These are phyloP conservation scores for Populus simonii DNA, from an alignment of 345 rosid genomes.

Conservation along the genomic window DNA sequence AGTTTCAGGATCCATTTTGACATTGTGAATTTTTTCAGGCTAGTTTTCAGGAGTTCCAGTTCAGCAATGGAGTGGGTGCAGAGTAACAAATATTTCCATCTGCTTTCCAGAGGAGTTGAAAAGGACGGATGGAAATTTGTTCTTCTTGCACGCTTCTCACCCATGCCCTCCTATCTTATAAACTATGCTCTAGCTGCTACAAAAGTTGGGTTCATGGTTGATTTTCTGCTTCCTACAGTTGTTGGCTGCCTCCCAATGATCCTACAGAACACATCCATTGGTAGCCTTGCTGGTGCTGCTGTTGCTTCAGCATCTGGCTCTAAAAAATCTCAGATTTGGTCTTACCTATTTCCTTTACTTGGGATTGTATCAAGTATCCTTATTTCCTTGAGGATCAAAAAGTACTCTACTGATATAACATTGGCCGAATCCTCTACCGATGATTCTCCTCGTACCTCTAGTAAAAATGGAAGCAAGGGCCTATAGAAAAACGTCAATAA, in stretches of 20 bases:
- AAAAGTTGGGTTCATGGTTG: conserved; percentile 63
- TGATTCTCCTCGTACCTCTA: conserved; percentile 19
- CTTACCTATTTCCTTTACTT: conserved; percentile 66
- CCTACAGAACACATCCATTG: conserved; percentile 88
- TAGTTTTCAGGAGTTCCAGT: conserved; percentile 64
- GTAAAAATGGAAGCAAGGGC: conserved; percentile 10
- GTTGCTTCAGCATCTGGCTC: conserved; percentile 68
- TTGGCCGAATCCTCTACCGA: conserved; percentile 30
- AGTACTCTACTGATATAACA: conserved; percentile 55
- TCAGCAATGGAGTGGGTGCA: conserved; percentile 68
- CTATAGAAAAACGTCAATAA: conserved; percentile 21
- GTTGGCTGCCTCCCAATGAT: conserved; percentile 90
- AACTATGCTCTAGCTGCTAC: conserved; percentile 94
- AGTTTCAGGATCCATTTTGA: conserved; percentile 6
- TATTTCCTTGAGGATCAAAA: conserved; percentile 69
- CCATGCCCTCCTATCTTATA: conserved; percentile 79
- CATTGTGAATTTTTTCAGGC: conserved; percentile 40
- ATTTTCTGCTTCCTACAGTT: conserved; percentile 81
- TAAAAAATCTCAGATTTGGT: conserved; percentile 56
- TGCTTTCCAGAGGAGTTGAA: conserved; percentile 81
- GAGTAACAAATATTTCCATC: conserved; percentile 63
- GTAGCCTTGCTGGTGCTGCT: conserved; percentile 95
- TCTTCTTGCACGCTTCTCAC: conserved; percentile 93
- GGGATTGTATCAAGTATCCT: conserved; percentile 78
- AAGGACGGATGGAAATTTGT: conserved; percentile 93